These are phyloP conservation scores for Candida glucosophila DNA, from an alignment of 1,139 yeast species.

Conservation along the genomic window DNA sequence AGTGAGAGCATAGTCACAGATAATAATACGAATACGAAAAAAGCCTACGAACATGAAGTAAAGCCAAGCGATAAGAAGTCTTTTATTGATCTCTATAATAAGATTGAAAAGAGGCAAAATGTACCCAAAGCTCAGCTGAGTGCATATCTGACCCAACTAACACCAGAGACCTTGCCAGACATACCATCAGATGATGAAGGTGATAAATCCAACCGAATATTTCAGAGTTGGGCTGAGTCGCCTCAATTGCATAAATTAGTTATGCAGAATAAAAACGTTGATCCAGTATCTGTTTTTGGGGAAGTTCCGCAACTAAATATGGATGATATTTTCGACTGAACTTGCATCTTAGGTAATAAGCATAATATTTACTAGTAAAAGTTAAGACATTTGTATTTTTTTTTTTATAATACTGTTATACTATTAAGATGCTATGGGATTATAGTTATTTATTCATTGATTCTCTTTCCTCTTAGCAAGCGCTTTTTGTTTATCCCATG, in stretches of 20 bases:
- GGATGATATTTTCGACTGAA: constrained; percentile 55
- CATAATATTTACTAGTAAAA: no score
- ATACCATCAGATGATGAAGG: constrained; percentile 53
- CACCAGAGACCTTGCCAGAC: constrained; percentile 30
- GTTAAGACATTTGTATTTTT: no score
- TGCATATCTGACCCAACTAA: no score
- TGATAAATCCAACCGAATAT: constrained; percentile 27
- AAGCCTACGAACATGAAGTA: neutral
- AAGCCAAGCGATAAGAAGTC: constrained; percentile 1
- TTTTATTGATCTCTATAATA: no score
- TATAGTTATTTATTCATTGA: no score
- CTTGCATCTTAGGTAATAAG: no score
- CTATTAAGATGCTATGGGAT: no score
- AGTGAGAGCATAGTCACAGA: constrained; percentile 1
- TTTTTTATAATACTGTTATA: no score
- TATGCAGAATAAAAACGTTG: constrained; percentile 48
- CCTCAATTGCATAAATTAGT: constrained; percentile 50
- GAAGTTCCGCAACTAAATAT: constrained; percentile 62
- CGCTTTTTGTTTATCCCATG: constrained; percentile 62
- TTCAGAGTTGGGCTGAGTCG: constrained; percentile 68
- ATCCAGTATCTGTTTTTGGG: constrained; percentile 74
- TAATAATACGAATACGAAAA: constrained; percentile 3
- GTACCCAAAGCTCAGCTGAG: no score
- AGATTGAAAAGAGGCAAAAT: no score
- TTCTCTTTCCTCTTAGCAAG: constrained; percentile 42